phyloP scores from a whole-genome alignment of 2,329 filamentous ascomycete genomes.

The Penicillium sp. region DNA sequence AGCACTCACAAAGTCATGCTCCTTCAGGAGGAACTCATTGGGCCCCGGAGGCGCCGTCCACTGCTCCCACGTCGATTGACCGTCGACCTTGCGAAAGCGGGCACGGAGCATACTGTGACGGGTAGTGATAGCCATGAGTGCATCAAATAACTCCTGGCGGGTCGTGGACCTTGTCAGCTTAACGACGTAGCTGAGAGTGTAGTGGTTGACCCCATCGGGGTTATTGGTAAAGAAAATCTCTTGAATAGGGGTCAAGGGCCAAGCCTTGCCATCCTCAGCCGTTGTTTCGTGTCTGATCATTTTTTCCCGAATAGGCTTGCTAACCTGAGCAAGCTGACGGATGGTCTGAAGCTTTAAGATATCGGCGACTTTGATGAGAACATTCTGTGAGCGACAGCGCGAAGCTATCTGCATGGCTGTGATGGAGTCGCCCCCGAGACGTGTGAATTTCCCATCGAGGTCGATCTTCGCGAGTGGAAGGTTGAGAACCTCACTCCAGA shows the following conservation, averaged over 20 bases:
- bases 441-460: neutral
- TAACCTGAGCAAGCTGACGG: neutral
- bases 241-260: constrained; percentile 11
- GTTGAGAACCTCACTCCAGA: neutral
- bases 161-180: neutral
- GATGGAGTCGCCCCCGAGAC: neutral
- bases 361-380: neutral
- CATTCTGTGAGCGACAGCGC: neutral
- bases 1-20: neutral
- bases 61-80: constrained; percentile 5
- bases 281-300: no score
- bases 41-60: neutral
- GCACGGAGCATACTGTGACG: constrained; percentile 16
- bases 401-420: neutral
- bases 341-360: neutral
- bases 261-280: neutral
- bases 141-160: no score
- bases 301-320: neutral
- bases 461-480: neutral
- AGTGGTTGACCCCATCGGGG: constrained; percentile 4
- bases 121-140: neutral
- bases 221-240: constrained; percentile 5
- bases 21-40: neutral
- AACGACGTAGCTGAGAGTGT: constrained; percentile 13
- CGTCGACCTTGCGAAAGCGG: constrained; percentile 2